These are phyloP conservation scores for Auriscalpium vulgare DNA, from an alignment of 768 basidiomycete genomes.

Conservation along the genomic window DNA sequence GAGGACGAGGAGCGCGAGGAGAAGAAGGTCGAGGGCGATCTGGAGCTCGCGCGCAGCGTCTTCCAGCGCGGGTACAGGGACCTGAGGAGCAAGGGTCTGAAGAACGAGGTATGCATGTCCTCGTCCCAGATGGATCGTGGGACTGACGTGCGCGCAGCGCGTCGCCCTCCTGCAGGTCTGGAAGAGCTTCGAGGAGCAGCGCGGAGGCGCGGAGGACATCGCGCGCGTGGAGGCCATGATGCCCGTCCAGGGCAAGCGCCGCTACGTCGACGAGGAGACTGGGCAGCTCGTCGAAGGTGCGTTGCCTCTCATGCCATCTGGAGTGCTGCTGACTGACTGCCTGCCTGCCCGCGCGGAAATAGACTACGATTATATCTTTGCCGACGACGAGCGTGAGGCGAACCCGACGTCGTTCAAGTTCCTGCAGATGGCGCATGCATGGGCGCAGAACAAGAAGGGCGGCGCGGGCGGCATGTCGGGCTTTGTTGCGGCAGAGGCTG, in stretches of 20 bases:
- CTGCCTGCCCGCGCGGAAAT: background rate
- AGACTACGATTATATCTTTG: constrained; percentile 96
- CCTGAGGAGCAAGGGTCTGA: constrained; percentile 70
- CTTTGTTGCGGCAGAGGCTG: constrained; percentile 34
- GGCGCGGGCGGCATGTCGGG: constrained; percentile 34
- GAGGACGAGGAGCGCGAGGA: constrained; percentile 40
- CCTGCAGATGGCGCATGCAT: constrained; percentile 89
- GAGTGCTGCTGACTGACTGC: constrained; percentile 1
- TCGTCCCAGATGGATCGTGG: background rate
- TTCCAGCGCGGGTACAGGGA: constrained; percentile 87
- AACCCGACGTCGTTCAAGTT: constrained; percentile 95
- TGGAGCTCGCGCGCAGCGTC: constrained; percentile 60
- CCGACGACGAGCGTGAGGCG: constrained; percentile 91
- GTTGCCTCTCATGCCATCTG: constrained; percentile 13
- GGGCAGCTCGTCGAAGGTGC: constrained; percentile 82
- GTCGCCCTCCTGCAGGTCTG: constrained; percentile 89
- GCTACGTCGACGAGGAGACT: constrained; percentile 77
- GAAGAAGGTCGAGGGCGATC: constrained; percentile 66
- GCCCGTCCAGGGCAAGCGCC: constrained; percentile 83
- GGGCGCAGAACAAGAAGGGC: constrained; percentile 47
- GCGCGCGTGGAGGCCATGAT: constrained; percentile 86
- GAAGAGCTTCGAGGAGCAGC: constrained; percentile 85
- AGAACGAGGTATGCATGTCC: constrained; percentile 66
- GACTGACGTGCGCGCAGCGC: constrained; percentile 43
- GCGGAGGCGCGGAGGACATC: constrained; percentile 67